phyloP scores from a whole-genome alignment of 768 basidiomycete species.

The Mycena vitilis region DNA sequence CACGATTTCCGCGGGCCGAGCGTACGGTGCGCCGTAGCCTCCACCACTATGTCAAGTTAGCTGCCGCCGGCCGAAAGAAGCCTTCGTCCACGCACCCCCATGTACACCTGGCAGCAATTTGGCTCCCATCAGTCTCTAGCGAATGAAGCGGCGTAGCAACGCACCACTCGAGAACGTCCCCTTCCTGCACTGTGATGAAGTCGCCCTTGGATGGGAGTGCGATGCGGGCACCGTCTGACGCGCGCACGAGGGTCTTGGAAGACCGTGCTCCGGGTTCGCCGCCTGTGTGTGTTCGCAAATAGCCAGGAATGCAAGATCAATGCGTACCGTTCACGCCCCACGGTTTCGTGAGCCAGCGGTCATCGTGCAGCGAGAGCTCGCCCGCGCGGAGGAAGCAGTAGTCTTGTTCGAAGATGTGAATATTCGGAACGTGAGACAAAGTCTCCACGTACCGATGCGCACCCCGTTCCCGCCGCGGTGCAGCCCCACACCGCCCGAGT shows the following conservation, averaged over 20 bases:
- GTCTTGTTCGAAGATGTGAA: constrained; percentile 28
- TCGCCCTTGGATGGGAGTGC: constrained; percentile 42
- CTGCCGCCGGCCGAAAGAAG: not conserved
- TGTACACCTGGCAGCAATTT: constrained; percentile 32
- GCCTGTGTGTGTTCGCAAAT: constrained; percentile 11
- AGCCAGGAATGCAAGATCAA: not conserved
- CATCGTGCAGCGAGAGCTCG: constrained; percentile 46
- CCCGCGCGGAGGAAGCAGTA: constrained; percentile 45
- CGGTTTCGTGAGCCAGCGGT: constrained; percentile 48
- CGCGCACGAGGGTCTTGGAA: constrained; percentile 40
- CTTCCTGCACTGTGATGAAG: constrained; percentile 40
- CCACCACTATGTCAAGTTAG: constrained; percentile 29
- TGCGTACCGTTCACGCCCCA: constrained; percentile 46
- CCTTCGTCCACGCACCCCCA: constrained; percentile 40
- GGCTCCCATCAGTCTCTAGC: not conserved
- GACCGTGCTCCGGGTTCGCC: constrained; percentile 43
- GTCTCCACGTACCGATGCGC: constrained; percentile 39
- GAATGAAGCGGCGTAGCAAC: not conserved
- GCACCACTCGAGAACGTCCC: constrained; percentile 44
- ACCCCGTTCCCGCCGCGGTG: constrained; percentile 48
- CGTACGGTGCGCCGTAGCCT: constrained; percentile 40
- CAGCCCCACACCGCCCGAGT: constrained; percentile 46
- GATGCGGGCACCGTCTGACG: constrained; percentile 39
- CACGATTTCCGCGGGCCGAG: constrained; percentile 42
- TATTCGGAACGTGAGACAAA: not conserved